Evolutionary conservation across 768 basidiomycete species (phyloP).

Genomic region (Termitomyces sp.): DNA sequence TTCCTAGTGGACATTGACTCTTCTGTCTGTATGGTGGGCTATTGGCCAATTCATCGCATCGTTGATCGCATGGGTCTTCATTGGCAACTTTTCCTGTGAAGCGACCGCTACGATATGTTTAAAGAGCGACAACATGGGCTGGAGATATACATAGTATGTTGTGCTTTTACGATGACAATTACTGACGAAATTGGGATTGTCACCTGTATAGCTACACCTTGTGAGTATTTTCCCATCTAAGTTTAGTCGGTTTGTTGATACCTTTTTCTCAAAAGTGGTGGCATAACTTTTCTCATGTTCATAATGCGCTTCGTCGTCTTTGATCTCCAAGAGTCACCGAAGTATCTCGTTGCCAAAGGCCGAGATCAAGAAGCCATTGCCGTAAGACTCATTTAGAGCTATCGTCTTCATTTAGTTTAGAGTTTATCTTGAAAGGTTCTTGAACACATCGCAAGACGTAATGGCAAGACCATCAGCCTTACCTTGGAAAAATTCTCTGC

Average conservation of each 20-base stretch:
- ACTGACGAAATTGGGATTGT: neutral
- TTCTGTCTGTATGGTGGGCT: slow-evolving; percentile 54
- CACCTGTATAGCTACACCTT: slow-evolving; percentile 26
- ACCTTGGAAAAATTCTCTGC: slow-evolving; percentile 37
- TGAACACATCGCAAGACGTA: slow-evolving; percentile 41
- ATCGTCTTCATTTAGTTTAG: neutral
- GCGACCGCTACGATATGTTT: slow-evolving; percentile 30
- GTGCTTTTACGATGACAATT: too few species aligned
- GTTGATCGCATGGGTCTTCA: slow-evolving; percentile 49
- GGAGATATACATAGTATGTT: slow-evolving; percentile 51
- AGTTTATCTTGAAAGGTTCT: slow-evolving; percentile 29
- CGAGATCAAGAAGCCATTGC: slow-evolving; percentile 50
- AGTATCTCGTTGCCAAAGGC: slow-evolving; percentile 54
- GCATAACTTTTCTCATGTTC: slow-evolving; percentile 47
- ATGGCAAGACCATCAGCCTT: slow-evolving; percentile 38
- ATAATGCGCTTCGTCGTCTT: slow-evolving; percentile 51
- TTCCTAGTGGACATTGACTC: slow-evolving; percentile 43
- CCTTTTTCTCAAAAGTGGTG: slow-evolving; percentile 25
- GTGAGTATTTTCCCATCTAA: slow-evolving; percentile 17
- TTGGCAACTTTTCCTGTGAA: slow-evolving; percentile 48
- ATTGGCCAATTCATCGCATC: slow-evolving; percentile 44
- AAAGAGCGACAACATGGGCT: slow-evolving; percentile 49
- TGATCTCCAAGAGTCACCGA: slow-evolving; percentile 55
- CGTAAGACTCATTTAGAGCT: slow-evolving; percentile 17
- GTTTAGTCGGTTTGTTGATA: neutral